Conservation (phyloP, 2,329 filamentous ascomycete genomes). For the Aulographum hederae region DNA sequence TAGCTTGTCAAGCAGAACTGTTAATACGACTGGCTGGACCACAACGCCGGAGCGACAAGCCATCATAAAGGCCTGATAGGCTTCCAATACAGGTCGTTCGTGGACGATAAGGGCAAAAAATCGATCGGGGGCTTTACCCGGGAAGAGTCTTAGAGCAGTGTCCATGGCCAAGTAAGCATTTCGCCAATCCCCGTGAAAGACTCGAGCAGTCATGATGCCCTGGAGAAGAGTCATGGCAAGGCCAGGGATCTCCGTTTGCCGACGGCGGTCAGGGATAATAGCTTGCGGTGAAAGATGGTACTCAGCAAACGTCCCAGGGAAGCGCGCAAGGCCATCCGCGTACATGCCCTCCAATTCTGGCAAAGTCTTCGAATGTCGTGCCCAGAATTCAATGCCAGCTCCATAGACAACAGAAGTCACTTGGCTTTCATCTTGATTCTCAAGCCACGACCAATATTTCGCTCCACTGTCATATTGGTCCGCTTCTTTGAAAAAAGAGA, state of each 20-base stretch:
- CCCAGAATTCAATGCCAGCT: conserved; percentile 23
- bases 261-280: conserved; percentile 23
- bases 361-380: conserved; percentile 10
- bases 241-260: conserved; percentile 13
- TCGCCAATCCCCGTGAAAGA: conserved; percentile 25
- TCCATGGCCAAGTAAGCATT: conserved; percentile 32
- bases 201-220: conserved; percentile 28
- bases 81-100: conserved; percentile 26
- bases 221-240: conserved; percentile 26
- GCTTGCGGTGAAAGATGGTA: conserved; percentile 29
- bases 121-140: conserved; percentile 20
- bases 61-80: conserved; percentile 27
- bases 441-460: conserved; percentile 30
- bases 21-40: neutral
- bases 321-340: conserved; percentile 24
- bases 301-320: conserved; percentile 25
- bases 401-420: conserved; percentile 27
- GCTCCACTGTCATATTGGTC: conserved; percentile 19
- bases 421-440: conserved; percentile 20
- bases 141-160: conserved; percentile 27
- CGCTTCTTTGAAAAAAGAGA: conserved; percentile 27
- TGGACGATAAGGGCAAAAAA: conserved; percentile 27
- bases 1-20: neutral
- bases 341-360: conserved; percentile 27
- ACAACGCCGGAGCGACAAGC: conserved; percentile 20